A percentile compares a stretch with the other conserved stretches of the same genome.
Evolutionary conservation across 2,329 filamentous ascomycete species (phyloP).

Genomic region (Sarocladium strictum): DNA sequence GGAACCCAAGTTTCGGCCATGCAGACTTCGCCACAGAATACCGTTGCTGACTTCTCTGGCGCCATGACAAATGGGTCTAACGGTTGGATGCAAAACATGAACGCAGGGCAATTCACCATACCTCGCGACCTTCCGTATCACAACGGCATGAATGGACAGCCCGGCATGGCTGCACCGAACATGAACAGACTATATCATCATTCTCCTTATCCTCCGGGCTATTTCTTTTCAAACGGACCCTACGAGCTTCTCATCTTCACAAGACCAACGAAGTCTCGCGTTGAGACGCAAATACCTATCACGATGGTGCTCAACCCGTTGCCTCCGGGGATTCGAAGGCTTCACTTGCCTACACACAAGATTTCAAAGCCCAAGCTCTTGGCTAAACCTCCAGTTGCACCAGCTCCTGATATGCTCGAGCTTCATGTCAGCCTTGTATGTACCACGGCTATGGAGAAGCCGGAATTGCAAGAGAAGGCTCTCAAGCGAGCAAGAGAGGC

Average conservation of each 20-base stretch:
- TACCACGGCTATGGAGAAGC: constrained; percentile 82
- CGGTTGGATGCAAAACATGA: constrained; percentile 29
- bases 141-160: neutral
- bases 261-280: constrained; percentile 76
- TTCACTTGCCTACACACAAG: constrained; percentile 83
- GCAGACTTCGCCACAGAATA: constrained; percentile 42
- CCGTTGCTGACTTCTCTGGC: constrained; percentile 30
- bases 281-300: constrained; percentile 94
- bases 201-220: constrained; percentile 12
- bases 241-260: constrained; percentile 55
- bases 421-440: constrained; percentile 80
- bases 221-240: constrained; percentile 23
- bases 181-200: constrained; percentile 7
- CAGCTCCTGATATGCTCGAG: constrained; percentile 69
- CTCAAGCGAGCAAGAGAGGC: constrained; percentile 47
- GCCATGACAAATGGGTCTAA: constrained; percentile 20
- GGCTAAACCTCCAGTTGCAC: constrained; percentile 62
- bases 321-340: constrained; percentile 67
- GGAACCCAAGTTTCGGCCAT: constrained; percentile 41
- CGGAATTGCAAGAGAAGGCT: constrained; percentile 60
- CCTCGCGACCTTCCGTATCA: neutral
- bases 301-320: constrained; percentile 72
- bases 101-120: neutral
- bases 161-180: constrained; percentile 11
- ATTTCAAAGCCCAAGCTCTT: constrained; percentile 93